Base-by-base conservation (phyloP, 441 rosid genomes). In the Codiaeum variegatum region DNA sequence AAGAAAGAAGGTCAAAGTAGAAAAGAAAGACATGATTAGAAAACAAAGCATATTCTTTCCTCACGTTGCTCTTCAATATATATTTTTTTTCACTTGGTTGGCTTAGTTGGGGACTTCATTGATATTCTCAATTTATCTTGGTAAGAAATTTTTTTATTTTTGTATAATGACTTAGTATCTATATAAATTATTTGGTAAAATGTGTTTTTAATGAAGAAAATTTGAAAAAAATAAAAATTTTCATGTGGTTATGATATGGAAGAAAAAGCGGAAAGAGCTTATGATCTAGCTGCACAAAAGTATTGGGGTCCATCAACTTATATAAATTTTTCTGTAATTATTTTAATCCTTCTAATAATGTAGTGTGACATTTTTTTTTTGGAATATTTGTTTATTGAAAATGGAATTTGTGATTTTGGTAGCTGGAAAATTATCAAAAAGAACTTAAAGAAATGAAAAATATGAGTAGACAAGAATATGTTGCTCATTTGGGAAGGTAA, bases 1-100 rank as follows among this genome's bases (percentile, higher is more conserved):
- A 94, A 94, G 93, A 94, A 92, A 72, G 99, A 94, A 84, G 98
- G 99, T 26, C 99, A 94, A n/a, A 94, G 92, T 82, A 90, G 99
- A 83, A 94, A 92, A 83, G 99, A 98, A 80, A 91, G 97, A 72
- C 99, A 94, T 92, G 99, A 98, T 79, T 77, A 69, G 81, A 42
- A 21, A 34, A 46, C 3, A 42, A 61, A 60, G 23, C 26, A 70
- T 31, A 69, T 29, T 29, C 56, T 8, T 7, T 1, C 0, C 54
- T 7, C 16, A 54, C 73, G 44, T 64, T 49, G 38, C 28, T 56
- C 69, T 58, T 49, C 38, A 23, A 21, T 69, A 76, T 65, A 69
- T 72, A 65, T 59, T 21, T 66, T 67, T 49, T 18, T n/a, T 24
- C 36, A 28, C 36, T 44, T 29, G 16, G 19, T 49, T 32, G 71